Evolutionary conservation across 257 asterid genomes (phyloP).

Genomic region (Primulina huaijiensis): DNA sequence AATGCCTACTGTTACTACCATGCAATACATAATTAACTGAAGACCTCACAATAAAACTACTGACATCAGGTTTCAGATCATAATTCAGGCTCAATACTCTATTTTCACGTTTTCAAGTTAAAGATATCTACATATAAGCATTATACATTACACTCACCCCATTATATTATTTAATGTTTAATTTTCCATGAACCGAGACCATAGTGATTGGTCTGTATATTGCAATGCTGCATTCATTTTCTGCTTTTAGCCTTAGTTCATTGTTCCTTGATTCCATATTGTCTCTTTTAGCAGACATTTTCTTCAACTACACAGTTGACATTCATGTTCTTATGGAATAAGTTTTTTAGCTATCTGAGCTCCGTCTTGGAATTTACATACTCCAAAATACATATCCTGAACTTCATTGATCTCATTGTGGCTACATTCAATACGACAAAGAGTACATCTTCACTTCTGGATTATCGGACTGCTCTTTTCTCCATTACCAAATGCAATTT

Average conservation of each 20-base stretch:
- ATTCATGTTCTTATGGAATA: no score
- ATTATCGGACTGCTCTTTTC: no score
- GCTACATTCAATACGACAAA: no score
- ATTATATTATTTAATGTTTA: not conserved
- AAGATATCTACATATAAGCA: not conserved
- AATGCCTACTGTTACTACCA: conserved; percentile 15
- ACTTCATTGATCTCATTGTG: no score
- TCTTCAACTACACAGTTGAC: no score
- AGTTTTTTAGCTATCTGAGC: no score
- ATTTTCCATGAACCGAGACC: conserved; percentile 13
- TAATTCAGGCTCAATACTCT: not conserved
- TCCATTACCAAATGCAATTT: no score
- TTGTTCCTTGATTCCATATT: no score
- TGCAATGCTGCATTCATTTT: not conserved
- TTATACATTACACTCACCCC: not conserved
- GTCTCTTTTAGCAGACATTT: no score
- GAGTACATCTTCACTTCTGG: no score
- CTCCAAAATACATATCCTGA: no score
- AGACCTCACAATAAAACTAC: conserved; percentile 14
- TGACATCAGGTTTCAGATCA: not conserved
- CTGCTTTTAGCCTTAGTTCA: not conserved
- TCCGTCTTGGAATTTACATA: no score
- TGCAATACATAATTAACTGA: conserved; percentile 14
- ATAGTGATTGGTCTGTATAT: not conserved
- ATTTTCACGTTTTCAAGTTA: not conserved